Evolutionary conservation across 2,329 filamentous ascomycete genomes (phyloP).

Genomic region (Cercospora nicotianae): DNA sequence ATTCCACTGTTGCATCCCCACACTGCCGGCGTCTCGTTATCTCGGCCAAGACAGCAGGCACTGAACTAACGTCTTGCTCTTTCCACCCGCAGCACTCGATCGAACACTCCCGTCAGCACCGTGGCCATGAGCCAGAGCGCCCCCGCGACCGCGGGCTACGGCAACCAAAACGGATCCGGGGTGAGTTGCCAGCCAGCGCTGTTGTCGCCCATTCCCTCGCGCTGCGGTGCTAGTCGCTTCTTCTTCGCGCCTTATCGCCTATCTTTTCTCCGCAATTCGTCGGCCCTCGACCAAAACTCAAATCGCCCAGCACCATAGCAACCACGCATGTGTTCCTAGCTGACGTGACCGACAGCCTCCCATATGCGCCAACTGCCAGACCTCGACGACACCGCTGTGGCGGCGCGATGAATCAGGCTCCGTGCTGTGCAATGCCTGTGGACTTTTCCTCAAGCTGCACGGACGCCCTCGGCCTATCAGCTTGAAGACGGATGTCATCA

Average conservation of each 20-base stretch:
- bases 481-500: conserved; percentile 98
- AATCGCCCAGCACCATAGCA: neutral
- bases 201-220: neutral
- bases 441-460: conserved; percentile 94
- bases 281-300: neutral
- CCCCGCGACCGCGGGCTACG: conserved; percentile 63
- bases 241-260: conserved; percentile 5
- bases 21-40: neutral
- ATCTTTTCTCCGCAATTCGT: conserved; percentile 12
- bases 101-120: conserved; percentile 33
- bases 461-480: conserved; percentile 90
- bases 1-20: neutral
- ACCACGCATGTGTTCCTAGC: neutral
- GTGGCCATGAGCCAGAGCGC: conserved; percentile 56
- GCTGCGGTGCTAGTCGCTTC: neutral
- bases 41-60: neutral
- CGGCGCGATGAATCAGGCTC: conserved; percentile 93
- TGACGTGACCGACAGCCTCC: conserved; percentile 66
- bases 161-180: conserved; percentile 56
- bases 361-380: conserved; percentile 93
- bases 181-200: conserved; percentile 46
- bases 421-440: conserved; percentile 97
- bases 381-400: conserved; percentile 95
- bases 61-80: conserved; percentile 6
- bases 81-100: conserved; percentile 29